Conservation (phyloP, 2,329 filamentous ascomycete genomes). For the Ophiocordyceps camponoti-saundersi region DNA sequence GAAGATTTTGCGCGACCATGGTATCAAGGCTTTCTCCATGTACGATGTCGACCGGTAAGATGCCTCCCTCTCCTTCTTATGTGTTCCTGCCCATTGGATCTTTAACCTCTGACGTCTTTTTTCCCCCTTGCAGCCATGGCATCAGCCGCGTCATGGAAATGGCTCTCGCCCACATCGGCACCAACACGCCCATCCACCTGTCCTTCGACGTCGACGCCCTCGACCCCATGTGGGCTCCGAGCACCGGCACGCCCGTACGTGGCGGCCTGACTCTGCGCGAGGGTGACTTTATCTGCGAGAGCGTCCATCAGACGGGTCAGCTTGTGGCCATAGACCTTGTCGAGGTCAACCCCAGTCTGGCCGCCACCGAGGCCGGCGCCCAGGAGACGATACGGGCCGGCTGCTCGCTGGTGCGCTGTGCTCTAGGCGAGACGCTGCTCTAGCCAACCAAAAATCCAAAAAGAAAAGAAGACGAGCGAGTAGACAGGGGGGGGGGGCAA, state of each 20-base stretch:
- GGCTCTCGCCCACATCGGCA: constrained; percentile 91
- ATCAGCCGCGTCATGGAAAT: constrained; percentile 95
- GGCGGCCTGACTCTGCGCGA: constrained; percentile 87
- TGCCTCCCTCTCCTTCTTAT: neutral
- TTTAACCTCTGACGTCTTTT: neutral
- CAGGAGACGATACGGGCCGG: constrained; percentile 80
- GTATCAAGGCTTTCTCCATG: constrained; percentile 96
- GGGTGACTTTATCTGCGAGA: constrained; percentile 92
- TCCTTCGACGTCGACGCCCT: constrained; percentile 95
- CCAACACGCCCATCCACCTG: constrained; percentile 88
- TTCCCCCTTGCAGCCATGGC: constrained; percentile 43
- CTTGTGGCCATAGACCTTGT: constrained; percentile 68
- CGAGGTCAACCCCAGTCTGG: constrained; percentile 62
- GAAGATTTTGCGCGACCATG: constrained; percentile 71
- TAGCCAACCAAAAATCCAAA: constrained; percentile 19
- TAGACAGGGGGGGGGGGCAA: no score
- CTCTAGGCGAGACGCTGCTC: constrained; percentile 77
- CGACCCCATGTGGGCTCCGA: constrained; percentile 91
- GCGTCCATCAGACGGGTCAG: constrained; percentile 63
- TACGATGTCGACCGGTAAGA: constrained; percentile 81
- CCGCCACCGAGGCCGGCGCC: constrained; percentile 46
- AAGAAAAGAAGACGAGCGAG: no score
- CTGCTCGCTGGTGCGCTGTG: constrained; percentile 80
- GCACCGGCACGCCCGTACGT: constrained; percentile 85
- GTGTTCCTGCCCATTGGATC: no score